These are phyloP conservation scores for Casuarina glauca DNA, from an alignment of 306 rosid species.

Conservation along the genomic window DNA sequence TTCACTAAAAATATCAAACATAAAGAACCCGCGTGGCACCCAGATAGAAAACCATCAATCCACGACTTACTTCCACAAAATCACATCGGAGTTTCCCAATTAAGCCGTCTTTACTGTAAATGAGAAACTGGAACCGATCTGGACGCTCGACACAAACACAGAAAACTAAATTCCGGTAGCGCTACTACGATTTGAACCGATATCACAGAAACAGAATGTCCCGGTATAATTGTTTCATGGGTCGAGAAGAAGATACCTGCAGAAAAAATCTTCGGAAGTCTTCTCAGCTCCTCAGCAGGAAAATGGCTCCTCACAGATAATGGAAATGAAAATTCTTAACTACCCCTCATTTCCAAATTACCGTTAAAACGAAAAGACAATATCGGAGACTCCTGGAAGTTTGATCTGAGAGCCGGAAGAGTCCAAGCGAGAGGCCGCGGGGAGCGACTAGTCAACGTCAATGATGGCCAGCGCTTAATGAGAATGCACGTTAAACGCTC, in stretches of 20 bases:
- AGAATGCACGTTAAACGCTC: not conserved
- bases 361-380: slow-evolving; percentile 22
- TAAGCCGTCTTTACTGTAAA: not conserved
- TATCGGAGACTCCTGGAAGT: no score
- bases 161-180: slow-evolving; percentile 2
- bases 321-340: slow-evolving; percentile 28
- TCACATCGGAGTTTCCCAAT: not conserved
- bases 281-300: slow-evolving; percentile 24
- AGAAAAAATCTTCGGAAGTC: slow-evolving; percentile 14
- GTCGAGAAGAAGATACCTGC: slow-evolving; percentile 29
- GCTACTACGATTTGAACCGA: not conserved
- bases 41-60: not conserved
- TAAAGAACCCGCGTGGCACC: not conserved
- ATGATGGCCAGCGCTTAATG: not conserved
- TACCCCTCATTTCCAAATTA: slow-evolving; percentile 38
- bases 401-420: not conserved
- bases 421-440: not conserved
- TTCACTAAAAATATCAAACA: not conserved
- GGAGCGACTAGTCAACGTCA: not conserved
- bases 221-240: slow-evolving; percentile 13
- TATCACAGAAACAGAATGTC: not conserved
- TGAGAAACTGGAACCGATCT: slow-evolving; percentile 29
- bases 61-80: not conserved
- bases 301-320: slow-evolving; percentile 11
- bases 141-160: not conserved